Evolutionary conservation across 495 filamentous ascomycete species (phyloP), one percentile per base, ranked within the genome.

Genomic region (Peziza echinospora): DNA sequence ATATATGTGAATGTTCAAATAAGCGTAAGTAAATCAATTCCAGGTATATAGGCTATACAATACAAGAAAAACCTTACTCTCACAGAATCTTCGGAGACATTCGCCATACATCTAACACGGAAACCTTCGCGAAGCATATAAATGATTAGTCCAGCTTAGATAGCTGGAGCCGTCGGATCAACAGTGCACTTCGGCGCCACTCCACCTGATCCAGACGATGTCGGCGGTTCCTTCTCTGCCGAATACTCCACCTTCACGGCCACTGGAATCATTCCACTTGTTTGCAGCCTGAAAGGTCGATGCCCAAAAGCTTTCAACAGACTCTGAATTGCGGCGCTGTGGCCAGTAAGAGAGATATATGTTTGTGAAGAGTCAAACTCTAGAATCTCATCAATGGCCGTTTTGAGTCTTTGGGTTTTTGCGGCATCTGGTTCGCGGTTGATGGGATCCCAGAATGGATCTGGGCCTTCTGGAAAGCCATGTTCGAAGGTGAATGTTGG

Each of bases 261-360:
- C 22, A 78, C 76, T 1, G 80, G 76, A 47, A 84, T 81, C 5
- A 79, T 69, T 41, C 74, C 76, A 11, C 80, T 78, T 0, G 80
- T 83, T 21, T 59, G 70, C 45, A 83, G 52, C 4, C 60, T 60
- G 51, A 83, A 84, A 7, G 47, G 21, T 16, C 69, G 67, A 56
- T 84, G 80, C 2, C 70, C 70, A 2, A 84, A 49, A 0, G 70
- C 69, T 41, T 55, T 34, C 34, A 59, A 45, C 43, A 58, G 52
- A 22, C 48, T 52, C 17, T n/a, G 43, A 46, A 59, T 59, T 21
- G 49, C 49, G 5, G 51, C 56, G 26, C 56, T 41, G 58, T 85
- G 81, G 41, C 69, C 73, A 0, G 78, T 83, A 24, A 83, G 63
- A 43, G 72, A 77, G 11, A 82, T 69, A 53, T 70, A 78, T 3